Evolutionary conservation across 2,329 filamentous ascomycete genomes (phyloP), one percentile per base, ranked within the genome.

Genomic region (Nemania serpens): DNA sequence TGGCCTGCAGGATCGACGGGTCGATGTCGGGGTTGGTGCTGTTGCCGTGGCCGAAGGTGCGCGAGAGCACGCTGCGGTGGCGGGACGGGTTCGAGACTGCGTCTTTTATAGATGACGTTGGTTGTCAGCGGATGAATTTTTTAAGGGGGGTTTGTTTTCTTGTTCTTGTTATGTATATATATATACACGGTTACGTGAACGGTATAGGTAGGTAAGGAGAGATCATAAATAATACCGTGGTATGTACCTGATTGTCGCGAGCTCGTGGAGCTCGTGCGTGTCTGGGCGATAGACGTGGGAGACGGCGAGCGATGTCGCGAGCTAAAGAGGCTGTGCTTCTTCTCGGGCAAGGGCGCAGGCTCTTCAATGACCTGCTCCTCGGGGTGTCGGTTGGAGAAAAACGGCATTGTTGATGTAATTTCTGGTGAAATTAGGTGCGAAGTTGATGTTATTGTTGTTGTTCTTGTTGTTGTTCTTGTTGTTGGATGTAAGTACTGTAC

Each of bases 1-100:
- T 79, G 0, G 88, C 88, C 20, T 82, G 78, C 1, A 82, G 69
- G 69, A 91, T 89, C 64, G 79, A 83, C 0, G 86, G 84, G 74
- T 91, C 88, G 64, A 87, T 80, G 47, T 82, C 77, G 49, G 75
- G 69, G 62, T 76, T 67, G 65, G 73, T 76, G 67, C 81, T 75
- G 59, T 75, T 78, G 66, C 83, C 77, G 59, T 77, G 67, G 51
- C 80, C 78, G 58, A 81, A 78, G 53, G 74, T 75, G 46, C 78
- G 77, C 36, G 76, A 75, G 3, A 83, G 72, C 5, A 82, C 74
- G 43, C 78, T 75, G 58, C 76, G 71, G 56, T 71, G 72, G 49
- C 66, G 70, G 65, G 70, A 69, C 2, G 59, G 53, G 42, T 55
- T 62, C 47, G 61, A 61, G 58, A 46, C 55, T 15, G 48, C 49